These are phyloP conservation scores for Colletotrichum chrysophilum DNA, from an alignment of 2,329 filamentous ascomycete species.

Conservation along the genomic window DNA sequence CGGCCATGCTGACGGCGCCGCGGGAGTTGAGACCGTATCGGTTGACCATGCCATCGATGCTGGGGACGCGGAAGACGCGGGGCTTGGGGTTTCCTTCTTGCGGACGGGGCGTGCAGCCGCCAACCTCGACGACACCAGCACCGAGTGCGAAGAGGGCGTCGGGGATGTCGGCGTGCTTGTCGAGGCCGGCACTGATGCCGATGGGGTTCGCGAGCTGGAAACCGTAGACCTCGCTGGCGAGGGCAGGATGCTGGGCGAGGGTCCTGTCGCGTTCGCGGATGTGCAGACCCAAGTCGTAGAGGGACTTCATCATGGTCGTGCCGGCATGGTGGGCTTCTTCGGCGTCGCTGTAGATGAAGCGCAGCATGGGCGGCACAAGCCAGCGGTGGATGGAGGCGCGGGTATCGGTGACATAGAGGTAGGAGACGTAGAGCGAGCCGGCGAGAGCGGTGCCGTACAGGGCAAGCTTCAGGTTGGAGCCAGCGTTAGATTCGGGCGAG, in stretches of 20 bases:
- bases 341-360: conserved; percentile 72
- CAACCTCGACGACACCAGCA: conserved; percentile 87
- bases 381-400: conserved; percentile 73
- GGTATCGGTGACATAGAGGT: conserved; percentile 77
- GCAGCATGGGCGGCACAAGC: conserved; percentile 69
- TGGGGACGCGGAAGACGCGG: conserved; percentile 84
- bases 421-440: conserved; percentile 52
- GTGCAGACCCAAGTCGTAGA: conserved; percentile 78
- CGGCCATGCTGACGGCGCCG: conserved; percentile 87
- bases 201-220: conserved; percentile 82
- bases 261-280: conserved; percentile 75
- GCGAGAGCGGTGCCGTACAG: conserved; percentile 47
- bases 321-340: conserved; percentile 92
- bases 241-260: conserved; percentile 33
- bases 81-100: conserved; percentile 89
- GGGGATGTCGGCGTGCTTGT: conserved; percentile 91
- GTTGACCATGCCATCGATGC: conserved; percentile 89
- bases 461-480: conserved; percentile 39
- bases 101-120: conserved; percentile 85
- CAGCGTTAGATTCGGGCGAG: conserved; percentile 29
- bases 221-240: conserved; percentile 70
- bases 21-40: conserved; percentile 94
- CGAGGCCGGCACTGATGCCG: conserved; percentile 92
- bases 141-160: conserved; percentile 85
- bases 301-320: conserved; percentile 70